These are phyloP conservation scores for Secale cereale DNA, from an alignment of 176 grass and related monocot genomes.

Conservation along the genomic window DNA sequence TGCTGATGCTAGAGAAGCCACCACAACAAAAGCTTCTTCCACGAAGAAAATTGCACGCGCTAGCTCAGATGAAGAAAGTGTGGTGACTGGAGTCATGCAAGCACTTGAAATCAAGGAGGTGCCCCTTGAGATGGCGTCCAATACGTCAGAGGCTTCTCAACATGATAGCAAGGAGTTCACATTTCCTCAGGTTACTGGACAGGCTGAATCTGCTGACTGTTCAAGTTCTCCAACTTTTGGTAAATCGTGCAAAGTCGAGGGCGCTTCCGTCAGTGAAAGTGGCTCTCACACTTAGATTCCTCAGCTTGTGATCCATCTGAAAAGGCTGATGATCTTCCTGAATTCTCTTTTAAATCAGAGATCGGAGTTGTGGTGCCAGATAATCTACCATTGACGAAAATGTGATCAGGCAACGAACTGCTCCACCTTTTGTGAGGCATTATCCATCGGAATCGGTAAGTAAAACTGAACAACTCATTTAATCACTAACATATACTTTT, in stretches of 20 bases:
- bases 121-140: conserved; percentile 5
- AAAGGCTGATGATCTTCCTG: conserved; percentile 33
- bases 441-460: conserved; percentile 70
- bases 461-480: conserved; percentile 3
- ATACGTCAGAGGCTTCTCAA: not conserved
- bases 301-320: conserved; percentile 19
- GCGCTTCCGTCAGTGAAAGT: not conserved
- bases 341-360: conserved; percentile 28
- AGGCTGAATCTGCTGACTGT: conserved; percentile 25
- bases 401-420: conserved; percentile 40
- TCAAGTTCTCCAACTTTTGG: conserved; percentile 16
- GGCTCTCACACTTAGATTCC: not conserved
- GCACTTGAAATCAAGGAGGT: not conserved
- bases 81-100: not conserved
- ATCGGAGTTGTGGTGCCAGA: conserved; percentile 27
- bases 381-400: conserved; percentile 27
- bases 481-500: conserved; percentile 10
- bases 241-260: conserved; percentile 6
- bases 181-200: not conserved
- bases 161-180: not conserved
- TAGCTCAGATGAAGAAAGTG: conserved; percentile 1
- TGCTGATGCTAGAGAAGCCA: conserved; percentile 25
- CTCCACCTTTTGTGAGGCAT: conserved; percentile 48
- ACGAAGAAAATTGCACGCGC: conserved; percentile 4
- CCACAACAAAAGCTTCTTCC: conserved; percentile 16